phyloP scores from a whole-genome alignment of 345 rosid genomes.

The Sonneratia caseolaris region DNA sequence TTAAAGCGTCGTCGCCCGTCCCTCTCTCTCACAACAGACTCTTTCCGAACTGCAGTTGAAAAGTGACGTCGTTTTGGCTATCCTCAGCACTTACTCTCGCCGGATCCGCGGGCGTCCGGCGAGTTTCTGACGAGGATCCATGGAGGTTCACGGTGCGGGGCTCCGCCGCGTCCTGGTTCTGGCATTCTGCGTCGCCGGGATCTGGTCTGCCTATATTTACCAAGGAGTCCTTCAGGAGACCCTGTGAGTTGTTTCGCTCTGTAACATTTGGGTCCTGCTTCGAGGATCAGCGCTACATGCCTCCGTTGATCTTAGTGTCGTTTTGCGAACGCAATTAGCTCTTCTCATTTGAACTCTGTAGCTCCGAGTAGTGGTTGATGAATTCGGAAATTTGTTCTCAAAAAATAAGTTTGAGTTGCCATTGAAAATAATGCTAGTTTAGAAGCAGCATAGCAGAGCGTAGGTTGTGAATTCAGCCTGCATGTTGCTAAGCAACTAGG shows the following conservation, averaged over 20 bases:
- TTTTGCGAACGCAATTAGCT: background rate
- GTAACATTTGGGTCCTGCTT: background rate
- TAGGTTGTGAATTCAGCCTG: too few relatives aligned
- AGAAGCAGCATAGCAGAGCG: too few relatives aligned
- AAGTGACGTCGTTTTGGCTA: slow-evolving; percentile 5
- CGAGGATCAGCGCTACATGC: background rate
- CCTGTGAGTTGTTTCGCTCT: slow-evolving; percentile 35
- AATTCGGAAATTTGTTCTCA: too few relatives aligned
- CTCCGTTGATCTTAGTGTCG: background rate
- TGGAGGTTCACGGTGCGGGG: slow-evolving; percentile 70
- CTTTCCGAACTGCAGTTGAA: background rate
- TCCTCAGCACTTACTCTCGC: background rate
- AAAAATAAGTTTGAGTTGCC: background rate
- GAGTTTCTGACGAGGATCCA: slow-evolving; percentile 13
- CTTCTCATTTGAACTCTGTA: background rate
- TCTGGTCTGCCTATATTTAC: slow-evolving; percentile 93
- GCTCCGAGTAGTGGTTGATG: background rate
- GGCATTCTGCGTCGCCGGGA: slow-evolving; percentile 86
- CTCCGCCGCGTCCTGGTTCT: slow-evolving; percentile 55
- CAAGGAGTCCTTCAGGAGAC: slow-evolving; percentile 97
- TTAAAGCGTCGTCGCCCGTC: background rate
- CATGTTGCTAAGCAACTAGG: too few relatives aligned
- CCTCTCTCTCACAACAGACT: background rate
- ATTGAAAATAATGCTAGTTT: background rate
- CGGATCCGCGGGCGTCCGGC: slow-evolving; percentile 4